A percentile compares a stretch with the other conserved stretches of the same genome.
These are phyloP conservation scores for Musa acuminata DNA, from an alignment of 176 grass and related monocot species.

Conservation along the genomic window DNA sequence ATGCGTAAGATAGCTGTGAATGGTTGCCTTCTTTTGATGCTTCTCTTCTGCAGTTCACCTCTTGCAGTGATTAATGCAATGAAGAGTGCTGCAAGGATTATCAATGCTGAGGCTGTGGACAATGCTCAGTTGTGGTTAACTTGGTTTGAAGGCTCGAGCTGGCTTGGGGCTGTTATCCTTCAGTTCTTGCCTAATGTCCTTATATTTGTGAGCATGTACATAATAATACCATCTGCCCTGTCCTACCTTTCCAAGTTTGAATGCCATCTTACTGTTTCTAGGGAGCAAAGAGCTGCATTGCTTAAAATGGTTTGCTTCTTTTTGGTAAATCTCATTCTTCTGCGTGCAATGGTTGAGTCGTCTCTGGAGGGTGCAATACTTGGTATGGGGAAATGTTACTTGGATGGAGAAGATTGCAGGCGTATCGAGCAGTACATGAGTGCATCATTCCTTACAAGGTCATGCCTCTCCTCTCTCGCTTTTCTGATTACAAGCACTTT, in stretches of 20 bases:
- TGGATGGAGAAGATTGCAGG: slow-evolving; percentile 75
- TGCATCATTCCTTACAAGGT: slow-evolving; percentile 92
- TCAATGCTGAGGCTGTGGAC: slow-evolving; percentile 94
- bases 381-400: slow-evolving; percentile 82
- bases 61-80: slow-evolving; percentile 79
- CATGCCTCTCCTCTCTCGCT: slow-evolving; percentile 81
- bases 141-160: slow-evolving; percentile 91
- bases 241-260: slow-evolving; percentile 98
- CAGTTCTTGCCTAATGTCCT: slow-evolving; percentile 96
- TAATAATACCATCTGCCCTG: slow-evolving; percentile 84
- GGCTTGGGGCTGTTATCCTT: slow-evolving; percentile 85
- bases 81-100: slow-evolving; percentile 76
- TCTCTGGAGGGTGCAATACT: slow-evolving; percentile 90
- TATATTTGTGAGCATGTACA: slow-evolving; percentile 94
- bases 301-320: slow-evolving; percentile 99
- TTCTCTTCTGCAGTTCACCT: slow-evolving; percentile 92
- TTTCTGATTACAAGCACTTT: slow-evolving; percentile 93
- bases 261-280: slow-evolving; percentile 82
- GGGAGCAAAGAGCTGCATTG: slow-evolving; percentile 86
- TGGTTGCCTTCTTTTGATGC: slow-evolving; percentile 82
- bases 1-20: slow-evolving; percentile 74
- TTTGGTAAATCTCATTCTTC: slow-evolving; percentile 88
- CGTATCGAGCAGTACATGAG: slow-evolving; percentile 85
- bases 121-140: slow-evolving; percentile 78
- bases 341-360: slow-evolving; percentile 83